Percentiles rank a stretch among this genome's conserved stretches.
Evolutionary conservation across 768 basidiomycete species (phyloP).

Genomic region (Leccinellum rugosiceps): DNA sequence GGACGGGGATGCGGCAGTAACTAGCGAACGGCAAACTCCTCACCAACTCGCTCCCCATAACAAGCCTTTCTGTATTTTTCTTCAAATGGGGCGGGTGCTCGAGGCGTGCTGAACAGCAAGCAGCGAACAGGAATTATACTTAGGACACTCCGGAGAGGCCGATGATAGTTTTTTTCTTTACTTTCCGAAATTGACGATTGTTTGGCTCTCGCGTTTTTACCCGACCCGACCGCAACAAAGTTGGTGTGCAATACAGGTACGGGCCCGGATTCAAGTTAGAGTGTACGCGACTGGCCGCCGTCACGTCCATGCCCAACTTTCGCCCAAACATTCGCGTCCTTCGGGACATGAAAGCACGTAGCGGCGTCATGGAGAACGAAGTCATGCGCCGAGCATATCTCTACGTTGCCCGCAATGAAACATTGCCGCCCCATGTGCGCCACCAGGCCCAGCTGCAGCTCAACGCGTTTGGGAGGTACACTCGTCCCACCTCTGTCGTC

Average conservation of each 20-base stretch:
- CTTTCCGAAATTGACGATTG: slow-evolving; percentile 18
- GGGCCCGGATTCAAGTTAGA: too few species aligned
- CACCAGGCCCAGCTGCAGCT: slow-evolving; percentile 93
- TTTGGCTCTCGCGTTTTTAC: slow-evolving; percentile 16
- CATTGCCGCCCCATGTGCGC: slow-evolving; percentile 82
- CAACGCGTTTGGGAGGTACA: slow-evolving; percentile 80
- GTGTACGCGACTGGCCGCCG: too few species aligned
- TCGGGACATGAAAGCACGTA: slow-evolving; percentile 76
- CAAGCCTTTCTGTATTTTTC: not conserved
- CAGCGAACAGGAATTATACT: not conserved
- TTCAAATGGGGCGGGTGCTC: not conserved
- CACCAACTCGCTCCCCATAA: slow-evolving; percentile 27
- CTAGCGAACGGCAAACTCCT: not conserved
- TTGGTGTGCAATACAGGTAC: too few species aligned
- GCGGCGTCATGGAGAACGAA: slow-evolving; percentile 71
- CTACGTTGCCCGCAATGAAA: slow-evolving; percentile 89
- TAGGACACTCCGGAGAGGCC: not conserved
- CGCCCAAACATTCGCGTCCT: slow-evolving; percentile 52
- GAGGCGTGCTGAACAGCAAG: not conserved
- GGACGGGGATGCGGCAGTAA: slow-evolving; percentile 18
- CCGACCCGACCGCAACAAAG: not conserved
- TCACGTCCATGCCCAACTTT: slow-evolving; percentile 23
- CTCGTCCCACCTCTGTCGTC: slow-evolving; percentile 84
- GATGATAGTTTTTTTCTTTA: not conserved
- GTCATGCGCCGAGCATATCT: slow-evolving; percentile 86